These are phyloP conservation scores for Ogataea thermomethanolica DNA, from an alignment of 805 yeast genomes.

Conservation along the genomic window DNA sequence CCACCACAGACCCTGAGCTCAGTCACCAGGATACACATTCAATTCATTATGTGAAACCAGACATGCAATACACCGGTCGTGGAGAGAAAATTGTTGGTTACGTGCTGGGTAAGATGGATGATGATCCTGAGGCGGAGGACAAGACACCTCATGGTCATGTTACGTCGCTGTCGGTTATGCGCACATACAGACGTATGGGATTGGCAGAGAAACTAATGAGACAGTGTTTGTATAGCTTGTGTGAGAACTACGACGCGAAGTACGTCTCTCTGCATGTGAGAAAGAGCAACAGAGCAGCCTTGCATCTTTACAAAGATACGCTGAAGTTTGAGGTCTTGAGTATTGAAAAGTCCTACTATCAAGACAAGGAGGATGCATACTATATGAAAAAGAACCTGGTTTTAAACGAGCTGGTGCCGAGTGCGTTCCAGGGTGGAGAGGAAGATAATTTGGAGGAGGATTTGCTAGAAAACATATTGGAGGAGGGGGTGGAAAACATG, in stretches of 20 bases:
- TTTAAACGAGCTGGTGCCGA: constrained; percentile 60
- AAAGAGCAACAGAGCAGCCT: constrained; percentile 89
- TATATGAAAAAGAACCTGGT: constrained; percentile 77
- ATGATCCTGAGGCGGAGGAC: constrained; percentile 65
- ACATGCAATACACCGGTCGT: constrained; percentile 51
- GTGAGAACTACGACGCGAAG: constrained; percentile 76
- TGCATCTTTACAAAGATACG: constrained; percentile 85
- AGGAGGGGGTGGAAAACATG: constrained; percentile 12
- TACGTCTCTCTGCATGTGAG: constrained; percentile 92
- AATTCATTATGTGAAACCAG: constrained; percentile 21
- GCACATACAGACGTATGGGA: constrained; percentile 94
- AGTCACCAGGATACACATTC: constrained; percentile 23
- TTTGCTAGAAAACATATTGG: constrained; percentile 36
- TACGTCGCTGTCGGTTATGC: constrained; percentile 90
- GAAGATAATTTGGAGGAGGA: constrained; percentile 57
- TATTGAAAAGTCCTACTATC: constrained; percentile 86
- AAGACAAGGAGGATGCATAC: constrained; percentile 97
- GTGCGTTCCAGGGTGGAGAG: constrained; percentile 45
- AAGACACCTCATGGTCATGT: constrained; percentile 86
- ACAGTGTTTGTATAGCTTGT: constrained; percentile 69
- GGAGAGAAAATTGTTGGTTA: constrained; percentile 92
- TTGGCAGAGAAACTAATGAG: constrained; percentile 89
- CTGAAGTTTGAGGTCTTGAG: constrained; percentile 76
- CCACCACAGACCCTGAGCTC: constrained; percentile 56
- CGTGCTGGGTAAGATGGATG: constrained; percentile 95